These are phyloP conservation scores for Detonula confervacea DNA, from an alignment of 352 stramenopile genomes.

Conservation along the genomic window DNA sequence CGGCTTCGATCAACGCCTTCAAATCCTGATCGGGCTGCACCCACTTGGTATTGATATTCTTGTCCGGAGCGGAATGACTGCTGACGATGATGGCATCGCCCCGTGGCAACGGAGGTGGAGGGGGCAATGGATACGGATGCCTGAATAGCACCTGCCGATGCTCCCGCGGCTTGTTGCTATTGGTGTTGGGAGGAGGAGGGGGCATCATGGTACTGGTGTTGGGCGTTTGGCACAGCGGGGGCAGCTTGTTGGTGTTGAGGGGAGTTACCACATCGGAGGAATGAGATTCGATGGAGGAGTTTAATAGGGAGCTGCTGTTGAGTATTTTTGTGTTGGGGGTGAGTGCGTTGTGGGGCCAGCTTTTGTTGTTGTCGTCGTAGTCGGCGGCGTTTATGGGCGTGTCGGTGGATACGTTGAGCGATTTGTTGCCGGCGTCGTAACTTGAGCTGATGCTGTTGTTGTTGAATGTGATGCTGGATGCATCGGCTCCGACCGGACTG, in stretches of 20 bases:
- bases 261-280: too few relatives aligned
- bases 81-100: slow-evolving; percentile 55
- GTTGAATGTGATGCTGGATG: too few relatives aligned
- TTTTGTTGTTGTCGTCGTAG: too few relatives aligned
- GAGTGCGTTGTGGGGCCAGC: too few relatives aligned
- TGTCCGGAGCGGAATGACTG: slow-evolving; percentile 35
- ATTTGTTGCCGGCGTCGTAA: too few relatives aligned
- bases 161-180: slow-evolving; percentile 24
- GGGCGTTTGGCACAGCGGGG: background rate
- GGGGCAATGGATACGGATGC: slow-evolving; percentile 72
- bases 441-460: too few relatives aligned
- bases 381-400: too few relatives aligned
- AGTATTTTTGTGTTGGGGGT: background rate
- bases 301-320: background rate
- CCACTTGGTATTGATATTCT: slow-evolving; percentile 23
- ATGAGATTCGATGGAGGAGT: too few relatives aligned
- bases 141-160: slow-evolving; percentile 66
- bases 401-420: too few relatives aligned
- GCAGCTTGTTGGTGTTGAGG: background rate
- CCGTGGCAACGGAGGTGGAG: slow-evolving; percentile 37
- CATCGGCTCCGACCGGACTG: too few relatives aligned
- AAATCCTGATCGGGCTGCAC: slow-evolving; percentile 64
- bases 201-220: background rate
- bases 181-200: slow-evolving; percentile 7
- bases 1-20: slow-evolving; percentile 54